Conservation (phyloP, 805 yeast genomes). For the Ogataea pini region DNA sequence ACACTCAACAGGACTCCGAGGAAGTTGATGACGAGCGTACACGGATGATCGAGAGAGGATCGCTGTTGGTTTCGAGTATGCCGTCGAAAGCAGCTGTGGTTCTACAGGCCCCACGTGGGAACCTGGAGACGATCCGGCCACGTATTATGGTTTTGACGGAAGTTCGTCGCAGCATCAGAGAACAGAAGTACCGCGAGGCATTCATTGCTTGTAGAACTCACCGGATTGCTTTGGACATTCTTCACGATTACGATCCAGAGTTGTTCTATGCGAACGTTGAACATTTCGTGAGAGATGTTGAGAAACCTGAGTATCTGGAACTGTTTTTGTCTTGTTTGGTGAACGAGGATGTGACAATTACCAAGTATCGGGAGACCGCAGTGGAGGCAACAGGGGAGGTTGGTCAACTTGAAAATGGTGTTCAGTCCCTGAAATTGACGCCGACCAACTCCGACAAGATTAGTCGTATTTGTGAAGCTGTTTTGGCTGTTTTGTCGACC, state of each 20-base stretch:
- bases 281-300: slow-evolving; percentile 67
- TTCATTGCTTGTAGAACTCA: slow-evolving; percentile 84
- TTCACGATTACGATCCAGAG: slow-evolving; percentile 83
- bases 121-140: slow-evolving; percentile 90
- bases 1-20: slow-evolving; percentile 11
- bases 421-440: neutral
- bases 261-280: slow-evolving; percentile 65
- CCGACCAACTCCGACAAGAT: slow-evolving; percentile 45
- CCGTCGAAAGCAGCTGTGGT: slow-evolving; percentile 83
- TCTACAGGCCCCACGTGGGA: slow-evolving; percentile 94
- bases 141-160: slow-evolving; percentile 87
- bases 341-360: slow-evolving; percentile 80
- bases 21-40: slow-evolving; percentile 69
- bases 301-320: slow-evolving; percentile 74
- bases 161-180: slow-evolving; percentile 68
- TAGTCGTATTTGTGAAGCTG: slow-evolving; percentile 72
- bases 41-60: slow-evolving; percentile 89
- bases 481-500: slow-evolving; percentile 55
- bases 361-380: slow-evolving; percentile 78
- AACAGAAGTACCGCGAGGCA: slow-evolving; percentile 65
- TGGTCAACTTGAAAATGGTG: neutral
- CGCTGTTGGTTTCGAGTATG: slow-evolving; percentile 74
- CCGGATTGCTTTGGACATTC: slow-evolving; percentile 84
- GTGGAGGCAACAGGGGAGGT: neutral
- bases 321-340: slow-evolving; percentile 82